Percentiles rank a stretch among this genome's conserved stretches.
Evolutionary conservation across 192 early-diverging fungal genomes (phyloP).

Genomic region (Backusella parvicylindrica): DNA sequence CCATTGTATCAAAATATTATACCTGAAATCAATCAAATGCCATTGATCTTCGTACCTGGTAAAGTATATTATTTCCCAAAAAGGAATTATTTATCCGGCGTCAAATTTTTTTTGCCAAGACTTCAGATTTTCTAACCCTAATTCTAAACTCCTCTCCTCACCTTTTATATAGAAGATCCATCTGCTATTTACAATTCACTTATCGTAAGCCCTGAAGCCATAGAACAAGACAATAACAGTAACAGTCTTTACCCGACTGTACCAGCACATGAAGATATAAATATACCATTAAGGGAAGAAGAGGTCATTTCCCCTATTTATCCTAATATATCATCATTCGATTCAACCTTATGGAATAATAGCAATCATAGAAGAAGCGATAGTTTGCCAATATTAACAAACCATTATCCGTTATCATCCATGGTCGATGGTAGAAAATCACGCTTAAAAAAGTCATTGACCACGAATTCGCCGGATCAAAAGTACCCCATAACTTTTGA

Average conservation of each 20-base stretch:
- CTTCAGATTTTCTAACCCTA: background rate
- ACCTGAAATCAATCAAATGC: background rate
- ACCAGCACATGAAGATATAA: background rate
- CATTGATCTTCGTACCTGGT: background rate
- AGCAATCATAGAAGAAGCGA: background rate
- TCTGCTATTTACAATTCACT: background rate
- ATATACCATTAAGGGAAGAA: background rate
- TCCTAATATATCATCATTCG: background rate
- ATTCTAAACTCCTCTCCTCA: background rate
- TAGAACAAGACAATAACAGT: background rate
- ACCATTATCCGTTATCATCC: background rate
- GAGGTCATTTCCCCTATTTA: background rate
- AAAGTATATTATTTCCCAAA: background rate
- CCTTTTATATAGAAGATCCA: background rate
- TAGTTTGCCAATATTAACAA: background rate
- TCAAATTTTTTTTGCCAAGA: background rate
- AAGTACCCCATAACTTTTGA: background rate
- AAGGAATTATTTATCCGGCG: background rate
- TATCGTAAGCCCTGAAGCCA: background rate
- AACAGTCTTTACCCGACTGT: background rate
- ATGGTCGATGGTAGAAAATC: background rate
- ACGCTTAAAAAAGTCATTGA: background rate
- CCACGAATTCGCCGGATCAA: background rate
- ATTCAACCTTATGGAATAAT: background rate
- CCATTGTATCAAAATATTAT: constrained; percentile 14